Percentiles rank a stretch among this genome's conserved stretches.
phyloP scores from a whole-genome alignment of 331 rosid species.

The Rosa hybrid region DNA sequence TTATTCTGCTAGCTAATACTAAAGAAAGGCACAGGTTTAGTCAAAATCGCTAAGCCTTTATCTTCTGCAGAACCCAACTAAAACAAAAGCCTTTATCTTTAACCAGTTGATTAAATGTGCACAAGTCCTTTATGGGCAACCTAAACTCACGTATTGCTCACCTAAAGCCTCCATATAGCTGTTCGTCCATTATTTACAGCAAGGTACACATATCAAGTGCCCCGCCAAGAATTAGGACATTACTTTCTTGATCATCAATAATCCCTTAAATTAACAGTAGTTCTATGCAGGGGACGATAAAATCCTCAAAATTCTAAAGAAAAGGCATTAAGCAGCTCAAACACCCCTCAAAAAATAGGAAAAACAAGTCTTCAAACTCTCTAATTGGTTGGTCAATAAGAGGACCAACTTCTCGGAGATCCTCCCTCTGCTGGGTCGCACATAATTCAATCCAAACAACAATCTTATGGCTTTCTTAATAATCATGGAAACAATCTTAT shows the following conservation, averaged over 20 bases:
- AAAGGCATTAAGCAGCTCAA: neutral
- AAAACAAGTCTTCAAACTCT: neutral
- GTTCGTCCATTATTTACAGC: conserved; percentile 81
- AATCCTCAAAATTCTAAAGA: neutral
- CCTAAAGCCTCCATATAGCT: conserved; percentile 60
- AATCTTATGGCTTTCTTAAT: neutral
- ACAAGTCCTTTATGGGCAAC: conserved; percentile 62
- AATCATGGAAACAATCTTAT: neutral
- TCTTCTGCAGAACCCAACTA: neutral
- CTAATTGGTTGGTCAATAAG: too few relatives aligned
- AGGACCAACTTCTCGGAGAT: too few relatives aligned
- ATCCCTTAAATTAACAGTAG: neutral
- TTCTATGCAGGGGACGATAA: neutral
- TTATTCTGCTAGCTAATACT: neutral
- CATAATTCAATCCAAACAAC: neutral
- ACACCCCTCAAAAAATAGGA: neutral
- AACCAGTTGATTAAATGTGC: conserved; percentile 25
- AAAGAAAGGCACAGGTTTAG: neutral
- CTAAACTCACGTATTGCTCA: conserved; percentile 54
- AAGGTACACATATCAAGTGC: conserved; percentile 60
- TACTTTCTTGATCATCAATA: neutral
- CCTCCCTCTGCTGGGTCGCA: too few relatives aligned
- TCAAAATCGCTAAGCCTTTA: neutral
- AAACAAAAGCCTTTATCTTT: neutral
- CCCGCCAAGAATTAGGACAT: conserved; percentile 92